Base-by-base conservation (phyloP, 2,329 filamentous ascomycete species). In the Laburnicola sp. region DNA sequence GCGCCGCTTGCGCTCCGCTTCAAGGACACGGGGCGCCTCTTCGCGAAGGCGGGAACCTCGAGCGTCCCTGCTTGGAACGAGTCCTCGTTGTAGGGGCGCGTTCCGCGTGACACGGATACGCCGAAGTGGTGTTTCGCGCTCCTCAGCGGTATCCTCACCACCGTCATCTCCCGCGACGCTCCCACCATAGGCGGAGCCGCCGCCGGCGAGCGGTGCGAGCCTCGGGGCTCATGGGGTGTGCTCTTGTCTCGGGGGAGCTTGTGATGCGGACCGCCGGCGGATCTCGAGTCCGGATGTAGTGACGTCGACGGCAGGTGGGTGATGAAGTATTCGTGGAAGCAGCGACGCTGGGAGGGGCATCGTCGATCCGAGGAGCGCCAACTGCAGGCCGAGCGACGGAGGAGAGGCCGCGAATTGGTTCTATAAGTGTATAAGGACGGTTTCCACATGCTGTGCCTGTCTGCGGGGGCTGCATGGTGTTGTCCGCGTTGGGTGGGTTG, bases 111-210 rank as follows among this genome's bases (percentile, higher is more conserved):
- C 36, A 88, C 82, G 9, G 84, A 84, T 23, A 85, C 89, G 25
- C 94, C 94, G 66, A 95, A 97, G 75, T 99, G 94, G 69, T 99
- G 94, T 70, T 97, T 97, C 27, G 94, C 94, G 62, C 88, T 92
- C 63, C 87, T 88, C 56, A 99, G 78, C 4, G 94, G 94, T 67
- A 99, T 99, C 31, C 94, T 88, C 41, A 97, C 94, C 4, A 97
- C 90, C 0, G 94, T 97, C 59, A 94, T 85, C 63, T 97, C 91
- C 62, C 91, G 70, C 55, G 67, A 68, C 39, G 61, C 53, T 49
- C 70, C 71, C 50, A 64, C 59, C 57, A 69, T 64, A 38, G 62
- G 55, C 54, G 66, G 53, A 40, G 60, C 45, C 21, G 73, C 73
- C 11, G 73, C 70, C 30, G 73, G 69, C 54, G 65, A 60, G 34